Base-by-base conservation (phyloP, 257 asterid species). In the Plantago ovata region DNA sequence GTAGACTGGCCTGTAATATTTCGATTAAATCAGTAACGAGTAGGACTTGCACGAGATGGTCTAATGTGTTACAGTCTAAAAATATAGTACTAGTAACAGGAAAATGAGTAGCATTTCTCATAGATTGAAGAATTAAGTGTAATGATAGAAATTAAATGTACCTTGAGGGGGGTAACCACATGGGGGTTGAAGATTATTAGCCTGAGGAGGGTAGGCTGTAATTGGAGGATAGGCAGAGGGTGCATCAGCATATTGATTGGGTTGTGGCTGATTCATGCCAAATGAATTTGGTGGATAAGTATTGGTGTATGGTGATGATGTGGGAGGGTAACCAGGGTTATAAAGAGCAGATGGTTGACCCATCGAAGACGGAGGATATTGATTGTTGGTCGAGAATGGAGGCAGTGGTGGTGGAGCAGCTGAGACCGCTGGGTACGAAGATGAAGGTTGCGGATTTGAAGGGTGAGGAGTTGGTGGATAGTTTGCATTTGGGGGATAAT, bases 81-180 rank as follows among this genome's bases (percentile, higher is more conserved):
- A 28, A 28, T 28, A 28, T 28, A 28, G 7, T 28, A 28, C 36
- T 28, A 13, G 19, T 1, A 13, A 54, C 16, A 14, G 9, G 23
- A 32, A 12, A 45, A 3, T 47, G 9, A 43, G 41, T 6, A 19
- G 24, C 0, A 16, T 32, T 10, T 2, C 20, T 14, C 36, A 10
- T 20, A n/a, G 11, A 15, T 18, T 47, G 13, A 47, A 6, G 24
- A 47, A 18, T 13, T 16, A 18, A n/a, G 10, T 1, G 3, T n/a
- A 18, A 47, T 19, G 10, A 33, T 32, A 9, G 10, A 0, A 33
- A 32, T 53, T 5, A 32, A 24, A 55, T 56, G 47, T 72, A 77
- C 82, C 79, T 55, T 51, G 48, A n/a, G 77, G 77, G 21, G 77
- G 77, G 33, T 74, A 77, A 10, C 69, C 69, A 38, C 51, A 32